phyloP scores from a whole-genome alignment of 2,329 filamentous ascomycete species.

The Talaromyces sp. region DNA sequence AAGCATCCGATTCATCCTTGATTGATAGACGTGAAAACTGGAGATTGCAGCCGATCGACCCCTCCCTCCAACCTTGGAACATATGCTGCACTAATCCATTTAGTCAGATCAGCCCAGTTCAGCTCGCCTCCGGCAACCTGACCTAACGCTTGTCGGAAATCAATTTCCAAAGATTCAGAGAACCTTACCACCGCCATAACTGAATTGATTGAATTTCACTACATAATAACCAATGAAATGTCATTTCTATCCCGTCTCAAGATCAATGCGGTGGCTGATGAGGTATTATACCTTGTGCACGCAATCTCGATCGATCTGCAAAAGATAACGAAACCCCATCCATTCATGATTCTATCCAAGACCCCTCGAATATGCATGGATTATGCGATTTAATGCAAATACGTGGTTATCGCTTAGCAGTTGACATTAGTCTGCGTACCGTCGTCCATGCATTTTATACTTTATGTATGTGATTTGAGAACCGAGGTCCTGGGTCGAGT shows the following conservation, averaged over 20 bases:
- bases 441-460: neutral
- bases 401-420: neutral
- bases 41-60: conserved; percentile 5
- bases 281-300: neutral
- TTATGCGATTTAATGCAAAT: neutral
- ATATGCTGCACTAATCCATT: neutral
- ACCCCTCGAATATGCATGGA: neutral
- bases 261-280: conserved; percentile 4
- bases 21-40: neutral
- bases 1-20: too few relatives aligned
- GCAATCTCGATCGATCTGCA: neutral
- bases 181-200: neutral
- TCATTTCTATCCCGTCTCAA: too few relatives aligned
- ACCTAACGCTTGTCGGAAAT: neutral
- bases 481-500: neutral
- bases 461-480: neutral
- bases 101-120: neutral
- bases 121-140: neutral
- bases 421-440: neutral
- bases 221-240: neutral
- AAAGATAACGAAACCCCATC: neutral
- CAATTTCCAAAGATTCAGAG: neutral
- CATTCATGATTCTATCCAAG: neutral
- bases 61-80: conserved; percentile 1
- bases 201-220: neutral